Evolutionary conservation across 345 rosid species (phyloP).

Genomic region (Mangifera indica): DNA sequence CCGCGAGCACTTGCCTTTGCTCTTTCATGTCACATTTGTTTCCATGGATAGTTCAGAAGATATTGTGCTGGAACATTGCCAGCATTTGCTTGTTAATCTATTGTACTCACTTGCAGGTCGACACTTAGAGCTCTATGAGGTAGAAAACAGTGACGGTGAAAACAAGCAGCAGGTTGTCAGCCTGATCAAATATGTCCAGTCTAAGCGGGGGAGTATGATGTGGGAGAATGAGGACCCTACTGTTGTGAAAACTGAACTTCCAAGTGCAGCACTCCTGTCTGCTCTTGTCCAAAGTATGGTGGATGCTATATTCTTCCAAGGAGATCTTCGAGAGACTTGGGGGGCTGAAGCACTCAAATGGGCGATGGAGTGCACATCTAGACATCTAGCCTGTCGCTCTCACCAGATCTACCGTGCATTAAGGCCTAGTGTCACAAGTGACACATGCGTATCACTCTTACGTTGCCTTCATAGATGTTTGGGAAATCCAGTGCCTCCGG

Average conservation of each 20-base stretch:
- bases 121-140: constrained; percentile 96
- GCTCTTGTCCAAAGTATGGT: constrained; percentile 99
- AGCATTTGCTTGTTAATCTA: constrained; percentile 94
- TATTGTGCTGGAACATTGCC: constrained; percentile 97
- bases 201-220: constrained; percentile 99
- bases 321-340: constrained; percentile 99
- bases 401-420: constrained; percentile 98
- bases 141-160: constrained; percentile 93
- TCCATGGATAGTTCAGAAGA: constrained; percentile 99
- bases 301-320: constrained; percentile 98
- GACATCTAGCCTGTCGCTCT: constrained; percentile 97
- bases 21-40: constrained; percentile 98
- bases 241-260: constrained; percentile 80
- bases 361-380: constrained; percentile 99
- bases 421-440: constrained; percentile 88
- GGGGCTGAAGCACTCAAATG: constrained; percentile 96
- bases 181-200: constrained; percentile 94
- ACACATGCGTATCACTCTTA: constrained; percentile 88
- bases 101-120: constrained; percentile 96
- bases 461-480: constrained; percentile 97
- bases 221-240: constrained; percentile 99
- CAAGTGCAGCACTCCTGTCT: constrained; percentile 92
- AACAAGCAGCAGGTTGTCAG: constrained; percentile 96
- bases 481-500: constrained; percentile 92
- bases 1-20: constrained; percentile 93